phyloP scores from a whole-genome alignment of 257 asterid species.

The Fraxinus anomala region DNA sequence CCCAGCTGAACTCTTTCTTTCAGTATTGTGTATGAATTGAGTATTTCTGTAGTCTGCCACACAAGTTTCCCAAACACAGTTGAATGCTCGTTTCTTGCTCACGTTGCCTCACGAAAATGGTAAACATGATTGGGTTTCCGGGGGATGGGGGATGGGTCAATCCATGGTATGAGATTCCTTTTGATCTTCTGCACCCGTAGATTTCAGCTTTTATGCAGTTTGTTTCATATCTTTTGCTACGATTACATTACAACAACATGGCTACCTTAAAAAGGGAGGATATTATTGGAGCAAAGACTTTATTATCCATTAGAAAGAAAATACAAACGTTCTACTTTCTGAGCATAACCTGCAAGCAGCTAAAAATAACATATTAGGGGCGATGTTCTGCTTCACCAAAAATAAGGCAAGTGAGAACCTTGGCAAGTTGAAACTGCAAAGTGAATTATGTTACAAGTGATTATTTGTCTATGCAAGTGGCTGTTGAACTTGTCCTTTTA shows the following conservation, averaged over 20 bases:
- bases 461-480: conserved; percentile 36
- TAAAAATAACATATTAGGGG: background rate
- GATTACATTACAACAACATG: background rate
- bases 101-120: too few relatives aligned
- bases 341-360: background rate
- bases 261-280: background rate
- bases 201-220: background rate
- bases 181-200: conserved; percentile 8
- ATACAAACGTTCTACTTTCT: background rate
- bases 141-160: too few relatives aligned
- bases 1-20: background rate
- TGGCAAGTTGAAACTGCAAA: too few relatives aligned
- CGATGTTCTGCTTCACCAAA: too few relatives aligned
- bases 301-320: background rate
- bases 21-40: background rate
- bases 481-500: conserved; percentile 61
- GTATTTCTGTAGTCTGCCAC: background rate
- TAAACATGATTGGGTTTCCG: too few relatives aligned
- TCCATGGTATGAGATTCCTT: too few relatives aligned
- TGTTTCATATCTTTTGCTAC: background rate
- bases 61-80: too few relatives aligned
- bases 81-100: too few relatives aligned
- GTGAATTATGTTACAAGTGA: conserved; percentile 17
- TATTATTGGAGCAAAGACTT: background rate
- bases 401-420: background rate